Conservation (phyloP, 2,329 filamentous ascomycete genomes). For the Pezicula rhizophila region DNA sequence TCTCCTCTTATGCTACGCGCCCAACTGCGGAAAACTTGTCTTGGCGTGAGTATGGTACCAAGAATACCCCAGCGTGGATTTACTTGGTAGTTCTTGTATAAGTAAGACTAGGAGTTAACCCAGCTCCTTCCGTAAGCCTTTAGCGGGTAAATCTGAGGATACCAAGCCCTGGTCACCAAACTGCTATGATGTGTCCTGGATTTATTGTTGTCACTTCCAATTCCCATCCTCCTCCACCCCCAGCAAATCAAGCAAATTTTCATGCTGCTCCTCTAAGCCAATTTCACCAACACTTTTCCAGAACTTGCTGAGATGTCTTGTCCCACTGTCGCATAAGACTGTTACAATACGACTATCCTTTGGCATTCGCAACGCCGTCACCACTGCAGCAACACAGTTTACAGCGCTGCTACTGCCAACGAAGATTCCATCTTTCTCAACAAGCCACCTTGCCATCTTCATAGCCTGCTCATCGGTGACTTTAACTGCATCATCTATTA, state of each 20-base stretch:
- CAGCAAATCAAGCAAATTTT: conserved; percentile 45
- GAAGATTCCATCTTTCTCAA: conserved; percentile 93
- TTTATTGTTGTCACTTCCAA: not conserved
- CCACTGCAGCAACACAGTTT: conserved; percentile 80
- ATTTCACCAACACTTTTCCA: conserved; percentile 68
- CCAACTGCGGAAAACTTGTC: no score
- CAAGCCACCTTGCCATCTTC: conserved; percentile 91
- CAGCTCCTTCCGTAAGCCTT: no score
- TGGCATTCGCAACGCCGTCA: conserved; percentile 60
- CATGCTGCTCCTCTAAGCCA: conserved; percentile 56
- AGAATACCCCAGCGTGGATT: no score
- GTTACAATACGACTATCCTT: conserved; percentile 64
- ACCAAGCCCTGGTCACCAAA: not conserved
- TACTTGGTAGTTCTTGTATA: no score
- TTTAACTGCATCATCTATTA: conserved; percentile 84
- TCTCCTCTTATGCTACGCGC: not conserved
- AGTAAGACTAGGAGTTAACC: no score
- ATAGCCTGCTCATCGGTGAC: conserved; percentile 86
- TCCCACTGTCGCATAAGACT: conserved; percentile 79
- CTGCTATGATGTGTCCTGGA: no score
- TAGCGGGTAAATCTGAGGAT: not conserved
- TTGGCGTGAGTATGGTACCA: no score
- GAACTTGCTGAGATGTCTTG: conserved; percentile 77
- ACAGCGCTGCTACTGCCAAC: conserved; percentile 93
- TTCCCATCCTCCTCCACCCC: conserved; percentile 31